A percentile compares a stretch with the other conserved stretches of the same genome.
phyloP scores from a whole-genome alignment of 495 filamentous ascomycete genomes.

The Tuber borchii region DNA sequence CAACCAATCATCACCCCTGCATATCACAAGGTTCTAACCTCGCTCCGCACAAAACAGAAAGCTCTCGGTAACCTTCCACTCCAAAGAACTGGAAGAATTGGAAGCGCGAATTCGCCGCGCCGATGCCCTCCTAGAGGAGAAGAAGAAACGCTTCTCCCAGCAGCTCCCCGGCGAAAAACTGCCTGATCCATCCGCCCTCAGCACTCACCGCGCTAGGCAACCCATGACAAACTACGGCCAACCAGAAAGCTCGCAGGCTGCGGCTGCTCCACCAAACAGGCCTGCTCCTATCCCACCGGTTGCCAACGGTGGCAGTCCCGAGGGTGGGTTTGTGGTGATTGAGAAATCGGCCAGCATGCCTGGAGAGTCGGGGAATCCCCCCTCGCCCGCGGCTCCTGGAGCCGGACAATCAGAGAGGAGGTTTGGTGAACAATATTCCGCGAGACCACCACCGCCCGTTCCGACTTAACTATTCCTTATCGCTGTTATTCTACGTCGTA shows the following conservation, averaged over 20 bases:
- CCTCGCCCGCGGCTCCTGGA: not conserved
- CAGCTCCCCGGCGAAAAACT: constrained; percentile 18
- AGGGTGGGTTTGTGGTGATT: constrained; percentile 34
- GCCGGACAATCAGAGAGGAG: constrained; percentile 20
- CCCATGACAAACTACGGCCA: constrained; percentile 28
- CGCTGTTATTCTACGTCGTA: not conserved
- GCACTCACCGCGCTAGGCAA: constrained; percentile 10
- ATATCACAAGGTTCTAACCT: constrained; percentile 24
- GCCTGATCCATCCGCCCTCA: constrained; percentile 9
- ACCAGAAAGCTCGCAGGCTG: constrained; percentile 21
- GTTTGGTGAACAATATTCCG: constrained; percentile 33
- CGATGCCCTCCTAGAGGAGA: constrained; percentile 66
- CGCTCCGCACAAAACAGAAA: constrained; percentile 51
- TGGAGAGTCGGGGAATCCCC: not conserved
- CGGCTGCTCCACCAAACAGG: constrained; percentile 16
- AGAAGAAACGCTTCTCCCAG: constrained; percentile 38
- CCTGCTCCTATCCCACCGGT: constrained; percentile 19
- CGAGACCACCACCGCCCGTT: constrained; percentile 37
- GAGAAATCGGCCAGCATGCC: constrained; percentile 33
- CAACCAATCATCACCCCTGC: constrained; percentile 16
- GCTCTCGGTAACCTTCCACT: constrained; percentile 63
- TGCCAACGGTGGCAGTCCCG: not conserved
- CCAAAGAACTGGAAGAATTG: constrained; percentile 73
- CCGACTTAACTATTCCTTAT: constrained; percentile 15
- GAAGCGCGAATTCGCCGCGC: constrained; percentile 77